Conservation (phyloP, 2,329 filamentous ascomycete genomes). For the Hymenoscyphus fructigenus region DNA sequence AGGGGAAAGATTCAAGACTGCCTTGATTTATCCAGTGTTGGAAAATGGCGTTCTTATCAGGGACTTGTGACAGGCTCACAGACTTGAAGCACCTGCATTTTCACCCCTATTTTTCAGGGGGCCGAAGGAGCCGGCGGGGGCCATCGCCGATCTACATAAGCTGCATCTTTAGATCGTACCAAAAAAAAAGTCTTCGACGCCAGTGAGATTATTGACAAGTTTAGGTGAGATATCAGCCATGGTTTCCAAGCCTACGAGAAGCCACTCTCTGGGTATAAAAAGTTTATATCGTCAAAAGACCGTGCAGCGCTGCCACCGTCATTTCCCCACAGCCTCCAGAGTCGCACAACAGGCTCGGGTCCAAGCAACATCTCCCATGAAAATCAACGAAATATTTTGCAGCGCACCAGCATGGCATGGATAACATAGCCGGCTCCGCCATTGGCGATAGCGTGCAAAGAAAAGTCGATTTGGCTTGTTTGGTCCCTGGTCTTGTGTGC, state of each 20-base stretch:
- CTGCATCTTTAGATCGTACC: too few relatives aligned
- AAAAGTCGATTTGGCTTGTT: neutral
- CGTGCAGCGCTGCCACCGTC: neutral
- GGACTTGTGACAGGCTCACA: neutral
- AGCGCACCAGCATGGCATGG: neutral
- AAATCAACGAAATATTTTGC: neutral
- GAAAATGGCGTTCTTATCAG: neutral
- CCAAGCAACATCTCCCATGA: neutral
- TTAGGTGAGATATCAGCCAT: neutral
- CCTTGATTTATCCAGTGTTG: too few relatives aligned
- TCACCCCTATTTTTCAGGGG: neutral
- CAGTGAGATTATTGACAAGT: too few relatives aligned
- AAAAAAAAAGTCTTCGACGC: too few relatives aligned
- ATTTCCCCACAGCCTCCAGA: neutral
- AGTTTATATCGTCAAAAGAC: neutral
- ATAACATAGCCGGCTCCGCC: neutral
- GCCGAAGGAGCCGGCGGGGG: neutral
- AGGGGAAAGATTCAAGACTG: neutral
- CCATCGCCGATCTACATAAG: too few relatives aligned
- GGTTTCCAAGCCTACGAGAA: neutral
- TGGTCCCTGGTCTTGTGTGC: neutral
- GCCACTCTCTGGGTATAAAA: neutral
- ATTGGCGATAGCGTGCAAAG: neutral
- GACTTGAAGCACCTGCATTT: neutral
- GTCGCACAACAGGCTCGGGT: neutral